Percentiles rank a stretch among this genome's conserved stretches.
phyloP scores from a whole-genome alignment of 2,329 filamentous ascomycete species.

The Penicillium thymicola region DNA sequence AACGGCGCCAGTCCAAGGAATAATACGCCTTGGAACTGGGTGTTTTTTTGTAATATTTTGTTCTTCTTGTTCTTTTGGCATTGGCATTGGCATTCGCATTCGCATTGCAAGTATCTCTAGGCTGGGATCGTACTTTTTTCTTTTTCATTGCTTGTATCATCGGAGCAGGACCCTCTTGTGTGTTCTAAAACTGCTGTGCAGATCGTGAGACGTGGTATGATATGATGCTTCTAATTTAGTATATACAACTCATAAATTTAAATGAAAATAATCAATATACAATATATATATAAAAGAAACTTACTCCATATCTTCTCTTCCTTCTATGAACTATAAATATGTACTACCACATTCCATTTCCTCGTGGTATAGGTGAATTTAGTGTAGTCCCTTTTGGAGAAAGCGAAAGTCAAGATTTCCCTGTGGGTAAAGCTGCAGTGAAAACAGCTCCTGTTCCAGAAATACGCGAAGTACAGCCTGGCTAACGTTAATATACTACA shows the following conservation, averaged over 20 bases:
- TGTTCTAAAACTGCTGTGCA: conserved; percentile 18
- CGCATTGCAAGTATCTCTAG: neutral
- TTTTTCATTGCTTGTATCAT: conserved; percentile 2
- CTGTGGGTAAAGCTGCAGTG: no score
- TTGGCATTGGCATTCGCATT: neutral
- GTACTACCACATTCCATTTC: neutral
- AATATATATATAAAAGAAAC: neutral
- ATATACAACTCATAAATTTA: neutral
- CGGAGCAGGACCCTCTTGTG: conserved; percentile 11
- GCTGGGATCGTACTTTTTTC: neutral
- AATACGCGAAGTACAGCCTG: no score
- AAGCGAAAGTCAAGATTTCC: no score
- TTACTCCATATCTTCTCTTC: neutral
- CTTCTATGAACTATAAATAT: no score
- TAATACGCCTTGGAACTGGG: neutral
- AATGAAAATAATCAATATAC: neutral
- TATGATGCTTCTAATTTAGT: conserved; percentile 10
- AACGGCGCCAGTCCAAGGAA: conserved; percentile 12
- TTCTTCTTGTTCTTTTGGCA: neutral
- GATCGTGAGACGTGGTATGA: conserved; percentile 19
- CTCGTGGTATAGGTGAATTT: neutral
- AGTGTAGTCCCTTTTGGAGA: no score
- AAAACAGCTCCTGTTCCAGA: no score
- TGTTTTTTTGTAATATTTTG: neutral
- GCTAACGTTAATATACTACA: no score